Conservation (phyloP, 768 basidiomycete species). For the Lyophyllum shimeji region DNA sequence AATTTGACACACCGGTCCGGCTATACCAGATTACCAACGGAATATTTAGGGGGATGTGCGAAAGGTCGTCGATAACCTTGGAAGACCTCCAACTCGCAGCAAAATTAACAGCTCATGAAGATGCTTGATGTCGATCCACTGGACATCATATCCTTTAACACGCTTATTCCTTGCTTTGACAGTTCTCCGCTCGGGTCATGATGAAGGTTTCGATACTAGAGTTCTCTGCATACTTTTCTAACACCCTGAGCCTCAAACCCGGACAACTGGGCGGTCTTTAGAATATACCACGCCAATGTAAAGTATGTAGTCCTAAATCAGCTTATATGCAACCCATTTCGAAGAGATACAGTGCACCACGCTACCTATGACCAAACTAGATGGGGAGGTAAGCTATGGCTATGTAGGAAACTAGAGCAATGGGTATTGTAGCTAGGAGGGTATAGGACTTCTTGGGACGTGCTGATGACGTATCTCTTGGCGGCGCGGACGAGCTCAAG, state of each 20-base stretch:
- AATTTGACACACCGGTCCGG: constrained; percentile 78
- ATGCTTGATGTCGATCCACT: too few species aligned
- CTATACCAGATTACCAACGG: constrained; percentile 58
- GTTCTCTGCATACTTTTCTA: too few species aligned
- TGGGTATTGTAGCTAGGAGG: neutral
- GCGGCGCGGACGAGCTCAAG: neutral
- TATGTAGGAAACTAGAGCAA: neutral
- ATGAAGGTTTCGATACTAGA: too few species aligned
- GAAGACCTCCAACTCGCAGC: constrained; percentile 59
- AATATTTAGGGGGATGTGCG: constrained; percentile 86
- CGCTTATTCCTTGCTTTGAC: too few species aligned
- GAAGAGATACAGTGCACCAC: neutral
- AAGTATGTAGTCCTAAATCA: too few species aligned
- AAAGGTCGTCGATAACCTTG: constrained; percentile 71
- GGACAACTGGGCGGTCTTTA: too few species aligned
- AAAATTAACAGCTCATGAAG: constrained; percentile 21
- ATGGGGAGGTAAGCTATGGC: neutral
- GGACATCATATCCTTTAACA: too few species aligned
- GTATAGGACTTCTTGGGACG: neutral
- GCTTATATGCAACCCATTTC: too few species aligned
- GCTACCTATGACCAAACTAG: too few species aligned
- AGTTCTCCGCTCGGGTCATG: too few species aligned
- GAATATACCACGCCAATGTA: too few species aligned
- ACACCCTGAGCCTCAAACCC: too few species aligned
- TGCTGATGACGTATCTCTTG: neutral